Conservation (phyloP, 371 early-diverging fungal species). For the Syncephalis plumigaleata region DNA sequence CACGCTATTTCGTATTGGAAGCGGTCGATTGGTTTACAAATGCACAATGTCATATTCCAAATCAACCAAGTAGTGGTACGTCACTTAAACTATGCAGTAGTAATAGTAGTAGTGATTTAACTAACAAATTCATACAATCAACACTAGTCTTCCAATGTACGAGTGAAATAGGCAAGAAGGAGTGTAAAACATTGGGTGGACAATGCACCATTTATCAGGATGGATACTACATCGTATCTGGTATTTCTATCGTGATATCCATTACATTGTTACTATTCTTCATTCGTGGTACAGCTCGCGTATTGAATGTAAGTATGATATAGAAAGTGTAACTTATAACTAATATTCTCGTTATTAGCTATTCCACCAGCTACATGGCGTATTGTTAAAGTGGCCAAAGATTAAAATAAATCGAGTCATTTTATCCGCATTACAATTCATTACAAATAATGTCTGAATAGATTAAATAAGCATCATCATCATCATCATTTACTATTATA, state of each 20-base stretch:
- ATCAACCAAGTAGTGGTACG: constrained; percentile 19
- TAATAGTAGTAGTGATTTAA: too few species aligned
- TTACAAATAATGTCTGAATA: too few species aligned
- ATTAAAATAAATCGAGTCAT: too few species aligned
- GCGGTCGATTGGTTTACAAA: constrained; percentile 84
- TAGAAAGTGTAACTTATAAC: too few species aligned
- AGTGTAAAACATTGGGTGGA: constrained; percentile 51
- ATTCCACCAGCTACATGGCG: too few species aligned
- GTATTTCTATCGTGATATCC: constrained; percentile 44
- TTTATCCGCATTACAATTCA: too few species aligned
- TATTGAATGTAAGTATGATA: constrained; percentile 29
- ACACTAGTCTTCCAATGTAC: constrained; percentile 27
- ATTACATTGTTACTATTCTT: constrained; percentile 31
- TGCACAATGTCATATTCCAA: constrained; percentile 35
- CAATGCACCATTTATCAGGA: constrained; percentile 43
- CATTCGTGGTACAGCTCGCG: constrained; percentile 46
- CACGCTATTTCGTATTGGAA: constrained; percentile 81
- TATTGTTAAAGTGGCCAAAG: too few species aligned
- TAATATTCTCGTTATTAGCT: too few species aligned
- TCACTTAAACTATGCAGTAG: neutral
- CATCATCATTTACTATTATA: too few species aligned
- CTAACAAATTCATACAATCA: neutral
- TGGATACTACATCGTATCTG: constrained; percentile 74
- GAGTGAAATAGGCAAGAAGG: constrained; percentile 32
- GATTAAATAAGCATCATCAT: too few species aligned